Evolutionary conservation across 1,139 yeast species (phyloP), one percentile per base, ranked within the genome.

Genomic region (Yamadazyma triangularis): DNA sequence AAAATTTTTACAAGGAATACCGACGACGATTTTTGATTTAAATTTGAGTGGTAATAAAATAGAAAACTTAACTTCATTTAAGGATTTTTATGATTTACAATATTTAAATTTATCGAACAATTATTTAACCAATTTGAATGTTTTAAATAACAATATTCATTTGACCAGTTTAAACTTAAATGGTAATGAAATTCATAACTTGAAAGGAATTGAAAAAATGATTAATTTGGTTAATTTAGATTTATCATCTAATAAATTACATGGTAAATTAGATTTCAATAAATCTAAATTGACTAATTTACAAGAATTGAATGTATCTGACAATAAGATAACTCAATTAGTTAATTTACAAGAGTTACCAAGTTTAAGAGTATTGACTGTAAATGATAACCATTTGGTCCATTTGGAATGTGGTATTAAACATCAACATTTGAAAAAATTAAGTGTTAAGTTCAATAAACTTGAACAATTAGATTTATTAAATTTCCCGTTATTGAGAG

Each of bases 1-100:
- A n/a, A 53, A 58, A 19, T 73, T 56, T 41, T 50, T 70, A 18
- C 69, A 66, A 24, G 82, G 80, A 0, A 44, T 75, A 12, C 79
- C 80, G 0, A 38, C 34, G 6, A 39, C 44, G 1, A 40, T 69
- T 2, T 60, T 70, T 36, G 55, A 57, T 22, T 45, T 76, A 31
- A 50, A 62, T 32, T 45, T 70, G 10, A 47, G 62, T 2, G 38
- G 47, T 24, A 76, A 76, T 45, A 41, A 44, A 15, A 51, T 76
- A 23, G 64, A 59, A 27, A 63, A 63, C 34, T 44, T 70, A 29
- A 58, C 75, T 1, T 57, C 73, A 2, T 72, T 73, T 37, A 46
- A 50, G 16, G 54, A 53, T 15, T 61, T 61, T 40, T 49, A 47
- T 10, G 65, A 70, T 38, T 51, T 76, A 24, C 78, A 72, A 36